Conservation (phyloP, 371 early-diverging fungal species). For the Mortierella sp. region DNA sequence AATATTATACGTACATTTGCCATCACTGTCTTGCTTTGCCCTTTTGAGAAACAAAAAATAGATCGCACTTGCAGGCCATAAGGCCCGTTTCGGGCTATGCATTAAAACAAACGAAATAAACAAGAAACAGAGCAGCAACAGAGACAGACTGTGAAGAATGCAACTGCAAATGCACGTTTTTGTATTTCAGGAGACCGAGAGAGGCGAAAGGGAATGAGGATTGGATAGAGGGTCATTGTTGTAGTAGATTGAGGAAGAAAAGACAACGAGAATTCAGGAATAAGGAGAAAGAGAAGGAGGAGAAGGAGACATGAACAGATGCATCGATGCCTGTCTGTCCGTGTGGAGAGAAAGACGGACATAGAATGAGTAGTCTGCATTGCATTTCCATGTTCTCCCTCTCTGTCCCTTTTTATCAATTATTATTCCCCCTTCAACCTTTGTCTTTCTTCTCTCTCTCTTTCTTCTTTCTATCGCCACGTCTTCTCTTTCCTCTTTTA, state of each 20-base stretch:
- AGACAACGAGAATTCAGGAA: neutral
- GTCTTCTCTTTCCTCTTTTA: neutral
- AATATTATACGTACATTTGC: neutral
- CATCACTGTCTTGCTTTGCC: neutral
- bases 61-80: neutral
- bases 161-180: neutral
- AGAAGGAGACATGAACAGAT: neutral
- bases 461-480: neutral
- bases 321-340: neutral
- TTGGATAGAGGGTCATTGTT: neutral
- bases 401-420: neutral
- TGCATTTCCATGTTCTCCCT: no score
- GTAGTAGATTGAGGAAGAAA: neutral
- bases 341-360: no score
- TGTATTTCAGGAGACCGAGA: constrained; percentile 1
- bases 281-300: neutral
- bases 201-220: neutral
- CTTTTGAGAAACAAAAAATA: constrained; percentile 1
- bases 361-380: no score
- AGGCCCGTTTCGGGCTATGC: neutral
- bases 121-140: neutral
- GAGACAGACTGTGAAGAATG: neutral
- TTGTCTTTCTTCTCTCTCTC: neutral
- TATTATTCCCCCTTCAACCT: neutral
- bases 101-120: neutral